Evolutionary conservation across 2,329 filamentous ascomycete species (phyloP).

Genomic region (Dactylella cylindrospora): DNA sequence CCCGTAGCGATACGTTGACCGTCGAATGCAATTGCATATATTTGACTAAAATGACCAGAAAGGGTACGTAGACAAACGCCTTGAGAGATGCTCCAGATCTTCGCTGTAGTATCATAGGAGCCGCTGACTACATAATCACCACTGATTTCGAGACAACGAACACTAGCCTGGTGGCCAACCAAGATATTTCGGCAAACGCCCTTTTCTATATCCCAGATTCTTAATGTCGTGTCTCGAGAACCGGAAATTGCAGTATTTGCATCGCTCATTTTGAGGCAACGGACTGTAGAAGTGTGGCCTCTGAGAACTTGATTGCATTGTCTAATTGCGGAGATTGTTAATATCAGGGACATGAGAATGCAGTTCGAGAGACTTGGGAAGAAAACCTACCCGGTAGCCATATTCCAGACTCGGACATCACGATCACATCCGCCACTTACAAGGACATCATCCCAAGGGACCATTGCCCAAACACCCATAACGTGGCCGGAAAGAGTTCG

Average conservation of each 20-base stretch:
- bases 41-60: slow-evolving; percentile 94
- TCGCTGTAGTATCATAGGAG: slow-evolving; percentile 94
- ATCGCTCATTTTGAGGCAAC: slow-evolving; percentile 97
- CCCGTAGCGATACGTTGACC: slow-evolving; percentile 90
- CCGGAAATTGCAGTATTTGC: slow-evolving; percentile 92
- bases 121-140: slow-evolving; percentile 97
- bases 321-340: slow-evolving; percentile 54
- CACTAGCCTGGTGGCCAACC: slow-evolving; percentile 91
- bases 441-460: slow-evolving; percentile 91
- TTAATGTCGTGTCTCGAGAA: slow-evolving; percentile 87
- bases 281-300: slow-evolving; percentile 93
- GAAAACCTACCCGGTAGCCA: slow-evolving; percentile 75
- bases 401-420: slow-evolving; percentile 95
- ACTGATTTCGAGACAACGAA: slow-evolving; percentile 91
- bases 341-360: neutral
- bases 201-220: slow-evolving; percentile 90
- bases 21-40: slow-evolving; percentile 97
- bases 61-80: slow-evolving; percentile 88
- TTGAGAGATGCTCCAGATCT: slow-evolving; percentile 97
- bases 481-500: slow-evolving; percentile 91
- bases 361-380: neutral
- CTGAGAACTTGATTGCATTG: slow-evolving; percentile 78
- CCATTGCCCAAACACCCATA: slow-evolving; percentile 99
- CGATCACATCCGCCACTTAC: slow-evolving; percentile 96
- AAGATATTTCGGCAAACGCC: slow-evolving; percentile 88